Percentiles rank a stretch among this genome's conserved stretches.
phyloP scores from a whole-genome alignment of 225 moss, liverwort and hornwort genomes.

The Sphagnum contortum region DNA sequence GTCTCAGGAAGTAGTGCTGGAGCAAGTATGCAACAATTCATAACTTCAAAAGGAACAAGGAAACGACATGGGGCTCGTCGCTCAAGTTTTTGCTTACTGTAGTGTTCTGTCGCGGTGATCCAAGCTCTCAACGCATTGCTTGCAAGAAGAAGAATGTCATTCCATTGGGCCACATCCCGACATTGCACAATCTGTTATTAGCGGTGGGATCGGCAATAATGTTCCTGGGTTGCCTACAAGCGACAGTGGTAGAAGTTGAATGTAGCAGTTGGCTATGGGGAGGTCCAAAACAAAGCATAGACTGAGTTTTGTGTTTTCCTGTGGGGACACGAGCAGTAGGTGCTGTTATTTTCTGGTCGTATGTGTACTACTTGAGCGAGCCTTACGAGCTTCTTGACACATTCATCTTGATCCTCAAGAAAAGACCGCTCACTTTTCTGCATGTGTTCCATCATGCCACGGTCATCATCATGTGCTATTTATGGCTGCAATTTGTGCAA shows the following conservation, averaged over 20 bases:
- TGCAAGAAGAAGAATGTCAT: constrained; percentile 36
- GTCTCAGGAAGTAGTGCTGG: too few relatives aligned
- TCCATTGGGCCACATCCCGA: constrained; percentile 52
- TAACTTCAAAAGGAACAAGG: constrained; percentile 28
- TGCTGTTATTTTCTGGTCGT: constrained; percentile 90
- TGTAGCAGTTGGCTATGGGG: constrained; percentile 77
- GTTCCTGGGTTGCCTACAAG: constrained; percentile 60
- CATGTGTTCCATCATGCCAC: constrained; percentile 86
- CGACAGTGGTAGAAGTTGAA: constrained; percentile 40
- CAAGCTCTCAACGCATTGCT: constrained; percentile 31
- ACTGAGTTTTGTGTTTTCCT: constrained; percentile 83
- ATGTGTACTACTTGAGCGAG: constrained; percentile 96
- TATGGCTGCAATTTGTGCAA: constrained; percentile 80
- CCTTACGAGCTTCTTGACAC: constrained; percentile 83
- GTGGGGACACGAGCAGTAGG: constrained; percentile 64
- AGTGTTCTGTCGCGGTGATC: constrained; percentile 43
- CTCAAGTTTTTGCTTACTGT: constrained; percentile 29
- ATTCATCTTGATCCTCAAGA: constrained; percentile 51
- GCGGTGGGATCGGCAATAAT: constrained; percentile 57
- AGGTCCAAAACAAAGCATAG: constrained; percentile 22
- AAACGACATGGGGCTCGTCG: constrained; percentile 29
- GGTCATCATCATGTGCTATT: constrained; percentile 93
- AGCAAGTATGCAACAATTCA: constrained; percentile 38
- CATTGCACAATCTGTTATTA: constrained; percentile 69
- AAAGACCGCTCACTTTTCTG: constrained; percentile 64